Conservation (phyloP, 768 basidiomycete genomes). For the Leccinum ochraceum region DNA sequence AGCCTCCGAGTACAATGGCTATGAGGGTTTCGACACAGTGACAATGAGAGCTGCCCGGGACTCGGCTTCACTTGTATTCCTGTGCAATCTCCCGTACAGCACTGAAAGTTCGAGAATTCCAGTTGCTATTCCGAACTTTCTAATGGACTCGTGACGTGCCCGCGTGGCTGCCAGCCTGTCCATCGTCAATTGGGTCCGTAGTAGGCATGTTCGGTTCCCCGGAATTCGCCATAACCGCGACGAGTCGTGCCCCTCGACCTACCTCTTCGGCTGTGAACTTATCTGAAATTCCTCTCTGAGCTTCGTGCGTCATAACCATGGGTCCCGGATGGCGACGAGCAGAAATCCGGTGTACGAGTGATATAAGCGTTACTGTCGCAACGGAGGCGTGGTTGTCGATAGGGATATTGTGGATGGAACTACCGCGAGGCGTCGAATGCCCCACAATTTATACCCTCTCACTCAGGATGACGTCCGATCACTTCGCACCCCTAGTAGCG, state of each 20-base stretch:
- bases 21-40: conserved; percentile 5
- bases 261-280: neutral
- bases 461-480: conserved; percentile 11
- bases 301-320: conserved; percentile 2
- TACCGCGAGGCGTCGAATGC: conserved; percentile 8
- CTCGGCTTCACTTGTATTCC: conserved; percentile 9
- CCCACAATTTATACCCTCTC: conserved; percentile 16
- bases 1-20: conserved; percentile 32
- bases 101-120: conserved; percentile 1
- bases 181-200: neutral
- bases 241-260: neutral
- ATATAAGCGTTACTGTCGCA: neutral
- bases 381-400: neutral
- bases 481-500: neutral
- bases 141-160: neutral
- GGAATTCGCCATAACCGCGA: conserved; percentile 20
- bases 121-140: conserved; percentile 3
- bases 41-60: conserved; percentile 8
- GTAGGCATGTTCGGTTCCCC: conserved; percentile 19
- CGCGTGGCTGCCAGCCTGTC: neutral
- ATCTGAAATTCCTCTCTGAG: conserved; percentile 5
- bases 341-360: neutral
- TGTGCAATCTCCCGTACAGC: conserved; percentile 17
- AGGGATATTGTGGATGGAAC: neutral
- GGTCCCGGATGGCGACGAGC: conserved; percentile 5